A percentile compares a stretch with the other conserved stretches of the same genome.
These are phyloP conservation scores for Sanghuangporus weigelae DNA, from an alignment of 1,284 basidiomycete species.

Conservation along the genomic window DNA sequence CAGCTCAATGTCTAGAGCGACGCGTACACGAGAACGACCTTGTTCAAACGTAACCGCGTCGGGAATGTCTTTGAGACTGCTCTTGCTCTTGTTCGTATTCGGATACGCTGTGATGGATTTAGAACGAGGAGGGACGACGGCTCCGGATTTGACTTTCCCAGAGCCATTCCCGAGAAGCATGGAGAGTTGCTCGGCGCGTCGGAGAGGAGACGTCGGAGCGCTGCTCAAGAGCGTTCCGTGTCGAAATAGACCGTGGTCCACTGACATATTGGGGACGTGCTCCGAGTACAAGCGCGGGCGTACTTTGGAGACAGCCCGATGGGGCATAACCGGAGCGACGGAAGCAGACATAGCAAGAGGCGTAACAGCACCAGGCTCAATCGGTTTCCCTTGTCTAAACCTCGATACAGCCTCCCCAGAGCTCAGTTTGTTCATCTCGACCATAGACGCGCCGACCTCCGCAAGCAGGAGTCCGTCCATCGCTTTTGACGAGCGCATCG, in stretches of 20 bases:
- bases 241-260: slow-evolving; percentile 22
- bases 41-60: slow-evolving; percentile 38
- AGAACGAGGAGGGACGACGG: slow-evolving; percentile 35
- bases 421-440: slow-evolving; percentile 30
- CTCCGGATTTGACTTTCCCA: slow-evolving; percentile 50
- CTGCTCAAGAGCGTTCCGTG: slow-evolving; percentile 47
- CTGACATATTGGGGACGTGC: slow-evolving; percentile 6
- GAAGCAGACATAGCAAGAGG: slow-evolving; percentile 24
- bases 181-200: slow-evolving; percentile 51
- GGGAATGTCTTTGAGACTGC: slow-evolving; percentile 9
- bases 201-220: slow-evolving; percentile 38
- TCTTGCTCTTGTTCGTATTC: slow-evolving; percentile 12
- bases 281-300: not conserved
- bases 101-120: not conserved
- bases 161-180: slow-evolving; percentile 55
- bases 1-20: slow-evolving; percentile 80
- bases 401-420: slow-evolving; percentile 28
- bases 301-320: not conserved
- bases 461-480: slow-evolving; percentile 41
- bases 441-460: slow-evolving; percentile 39
- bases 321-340: not conserved
- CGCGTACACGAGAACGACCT: slow-evolving; percentile 63
- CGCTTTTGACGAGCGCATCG: slow-evolving; percentile 33
- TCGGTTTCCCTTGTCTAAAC: slow-evolving; percentile 34
- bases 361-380: slow-evolving; percentile 28